Evolutionary conservation across 2,329 filamentous ascomycete genomes (phyloP), one percentile per base, ranked within the genome.

Genomic region (Botryosphaeria dothidea): DNA sequence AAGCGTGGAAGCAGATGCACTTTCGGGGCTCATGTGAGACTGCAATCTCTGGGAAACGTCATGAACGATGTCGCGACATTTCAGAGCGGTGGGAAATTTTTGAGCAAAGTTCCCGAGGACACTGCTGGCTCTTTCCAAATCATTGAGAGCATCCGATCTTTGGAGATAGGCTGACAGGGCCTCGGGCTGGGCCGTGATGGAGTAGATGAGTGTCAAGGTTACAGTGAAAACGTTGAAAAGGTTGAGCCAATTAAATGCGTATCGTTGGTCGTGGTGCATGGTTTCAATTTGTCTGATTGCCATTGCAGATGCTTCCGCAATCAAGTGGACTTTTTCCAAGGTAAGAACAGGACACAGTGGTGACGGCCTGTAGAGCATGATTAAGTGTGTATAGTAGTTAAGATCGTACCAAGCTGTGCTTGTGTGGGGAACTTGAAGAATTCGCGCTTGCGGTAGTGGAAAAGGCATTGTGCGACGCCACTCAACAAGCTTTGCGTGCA

Each of bases 311-410:
- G 80, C 78, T 13, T 76, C 75, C 0, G 72, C 75, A 3, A 82
- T 72, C 0, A 76, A 71, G 48, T 77, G 77, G 41, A 82, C 73
- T 38, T 75, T 73, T 4, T 68, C 58, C 8, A 71, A 61, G 65
- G 79, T 76, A 25, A 80, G 69, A 0, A 72, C 73, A 1, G 80
- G 80, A 23, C 74, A 78, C 0, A 82, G 66, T 0, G 81, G 79
- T 0, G 80, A 81, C 0, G 81, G 81, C 2, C 81, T 71, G 67
- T 83, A 82, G 3, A 83, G 69, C 71, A 81, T 78, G 13, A 77
- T 77, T 1, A 82, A 68, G 56, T 83, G 81, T 0, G 76, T 80
- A 67, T 82, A 82, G 68, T 80, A 83, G 68, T 83, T 83, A 49
- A 82, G 77, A 62, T 83, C 81, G 67, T 79, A 83, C 81, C 81